Conservation (phyloP, 108 stramenopile genomes). For the Asterionellopsis glacialis region DNA sequence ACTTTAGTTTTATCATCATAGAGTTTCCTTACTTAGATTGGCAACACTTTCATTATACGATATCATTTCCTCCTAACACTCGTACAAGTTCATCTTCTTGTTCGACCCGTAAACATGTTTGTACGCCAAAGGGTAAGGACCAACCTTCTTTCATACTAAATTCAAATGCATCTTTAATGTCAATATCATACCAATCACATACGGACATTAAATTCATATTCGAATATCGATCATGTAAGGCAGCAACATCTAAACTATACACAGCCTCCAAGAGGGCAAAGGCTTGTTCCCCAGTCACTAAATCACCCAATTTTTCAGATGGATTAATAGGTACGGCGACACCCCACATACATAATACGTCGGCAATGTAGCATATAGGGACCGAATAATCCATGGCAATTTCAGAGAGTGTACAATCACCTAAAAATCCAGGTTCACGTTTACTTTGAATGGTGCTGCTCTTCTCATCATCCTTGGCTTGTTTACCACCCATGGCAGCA, state of each 20-base stretch:
- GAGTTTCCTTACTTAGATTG: no score
- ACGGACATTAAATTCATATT: slow-evolving; percentile 55
- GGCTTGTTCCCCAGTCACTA: slow-evolving; percentile 87
- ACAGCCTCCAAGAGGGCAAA: slow-evolving; percentile 85
- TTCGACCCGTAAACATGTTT: slow-evolving; percentile 71
- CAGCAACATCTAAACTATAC: slow-evolving; percentile 69
- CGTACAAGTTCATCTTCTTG: slow-evolving; percentile 76
- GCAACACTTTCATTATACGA: neutral
- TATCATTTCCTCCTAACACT: slow-evolving; percentile 3
- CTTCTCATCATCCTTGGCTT: neutral
- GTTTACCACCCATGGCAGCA: slow-evolving; percentile 60
- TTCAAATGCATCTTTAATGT: slow-evolving; percentile 72
- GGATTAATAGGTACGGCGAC: slow-evolving; percentile 71
- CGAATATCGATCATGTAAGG: slow-evolving; percentile 72
- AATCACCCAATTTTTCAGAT: slow-evolving; percentile 62
- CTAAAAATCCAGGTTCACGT: slow-evolving; percentile 72
- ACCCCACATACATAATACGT: slow-evolving; percentile 80
- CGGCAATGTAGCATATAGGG: slow-evolving; percentile 78
- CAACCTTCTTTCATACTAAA: slow-evolving; percentile 76
- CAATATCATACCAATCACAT: slow-evolving; percentile 69
- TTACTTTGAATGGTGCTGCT: neutral
- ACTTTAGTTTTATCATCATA: no score
- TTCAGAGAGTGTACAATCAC: slow-evolving; percentile 73
- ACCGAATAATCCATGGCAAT: slow-evolving; percentile 73
- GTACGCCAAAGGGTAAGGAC: slow-evolving; percentile 84